A percentile compares a stretch with the other conserved stretches of the same genome.
These are phyloP conservation scores for Phialocephala sp. DNA, from an alignment of 2,329 filamentous ascomycete species.

Conservation along the genomic window DNA sequence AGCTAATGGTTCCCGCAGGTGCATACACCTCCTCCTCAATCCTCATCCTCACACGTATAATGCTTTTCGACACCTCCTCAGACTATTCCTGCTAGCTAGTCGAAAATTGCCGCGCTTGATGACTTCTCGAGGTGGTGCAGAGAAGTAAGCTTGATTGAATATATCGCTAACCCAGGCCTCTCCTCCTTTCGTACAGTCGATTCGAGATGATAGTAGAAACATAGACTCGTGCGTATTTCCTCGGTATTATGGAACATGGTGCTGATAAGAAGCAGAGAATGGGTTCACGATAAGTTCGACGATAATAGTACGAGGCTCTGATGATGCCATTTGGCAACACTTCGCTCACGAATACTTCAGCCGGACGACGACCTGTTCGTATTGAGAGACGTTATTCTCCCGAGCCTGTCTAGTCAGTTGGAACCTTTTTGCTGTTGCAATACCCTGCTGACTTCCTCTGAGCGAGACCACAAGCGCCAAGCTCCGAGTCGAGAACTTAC, in stretches of 20 bases:
- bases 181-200: constrained; percentile 58
- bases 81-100: constrained; percentile 33
- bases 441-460: constrained; percentile 26
- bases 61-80: constrained; percentile 45
- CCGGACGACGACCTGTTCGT: constrained; percentile 37
- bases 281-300: constrained; percentile 92
- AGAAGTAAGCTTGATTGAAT: constrained; percentile 47
- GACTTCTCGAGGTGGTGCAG: constrained; percentile 43
- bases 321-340: constrained; percentile 7
- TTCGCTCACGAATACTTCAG: constrained; percentile 36
- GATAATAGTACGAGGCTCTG: constrained; percentile 60
- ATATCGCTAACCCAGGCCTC: constrained; percentile 53
- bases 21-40: constrained; percentile 45
- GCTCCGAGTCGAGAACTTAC: constrained; percentile 85
- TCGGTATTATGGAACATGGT: neutral
- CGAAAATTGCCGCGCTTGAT: constrained; percentile 39
- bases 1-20: constrained; percentile 37
- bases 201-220: constrained; percentile 66
- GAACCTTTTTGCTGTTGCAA: neutral
- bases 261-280: constrained; percentile 65
- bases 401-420: constrained; percentile 39
- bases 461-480: constrained; percentile 66
- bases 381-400: constrained; percentile 40
- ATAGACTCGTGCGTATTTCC: constrained; percentile 67
- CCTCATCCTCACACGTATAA: constrained; percentile 40